Conservation (phyloP, 148 eudicot species). For the Camellia lanceoleosa region DNA sequence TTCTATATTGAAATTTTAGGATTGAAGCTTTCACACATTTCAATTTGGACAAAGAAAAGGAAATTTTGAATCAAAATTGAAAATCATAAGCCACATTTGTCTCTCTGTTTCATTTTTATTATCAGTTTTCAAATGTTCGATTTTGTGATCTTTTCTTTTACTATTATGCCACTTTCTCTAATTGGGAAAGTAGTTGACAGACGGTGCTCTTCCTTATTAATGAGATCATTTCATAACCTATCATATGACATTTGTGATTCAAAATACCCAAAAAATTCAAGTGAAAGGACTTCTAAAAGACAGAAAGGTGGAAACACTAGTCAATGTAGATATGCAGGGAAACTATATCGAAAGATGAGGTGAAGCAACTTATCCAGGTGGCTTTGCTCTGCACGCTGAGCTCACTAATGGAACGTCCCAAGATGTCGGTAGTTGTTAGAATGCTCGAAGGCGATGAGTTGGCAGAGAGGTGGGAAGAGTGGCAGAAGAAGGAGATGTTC, state of each 20-base stretch:
- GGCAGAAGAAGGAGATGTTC: conserved; percentile 43
- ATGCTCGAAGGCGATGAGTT: conserved; percentile 66
- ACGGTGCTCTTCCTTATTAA: not conserved
- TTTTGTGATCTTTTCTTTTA: not conserved
- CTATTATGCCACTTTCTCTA: not conserved
- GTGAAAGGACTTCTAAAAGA: conserved; percentile 56
- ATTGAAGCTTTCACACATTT: not conserved
- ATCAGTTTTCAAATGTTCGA: no score
- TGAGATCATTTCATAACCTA: no score
- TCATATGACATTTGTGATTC: no score
- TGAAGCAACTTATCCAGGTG: conserved; percentile 53
- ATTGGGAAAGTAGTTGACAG: not conserved
- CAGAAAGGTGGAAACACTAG: conserved; percentile 43
- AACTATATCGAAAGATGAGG: conserved; percentile 46
- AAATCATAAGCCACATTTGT: conserved; percentile 20
- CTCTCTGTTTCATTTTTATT: not conserved
- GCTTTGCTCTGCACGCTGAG: conserved; percentile 58
- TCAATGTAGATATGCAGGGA: conserved; percentile 47
- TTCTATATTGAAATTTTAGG: not conserved
- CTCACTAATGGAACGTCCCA: conserved; percentile 49
- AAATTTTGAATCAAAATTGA: not conserved
- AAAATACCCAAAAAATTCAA: conserved; percentile 22
- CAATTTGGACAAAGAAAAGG: not conserved
- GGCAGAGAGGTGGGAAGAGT: conserved; percentile 62
- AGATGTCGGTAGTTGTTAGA: conserved; percentile 59